These are phyloP conservation scores for Starmera amethionina DNA, from an alignment of 805 yeast genomes.

Conservation along the genomic window DNA sequence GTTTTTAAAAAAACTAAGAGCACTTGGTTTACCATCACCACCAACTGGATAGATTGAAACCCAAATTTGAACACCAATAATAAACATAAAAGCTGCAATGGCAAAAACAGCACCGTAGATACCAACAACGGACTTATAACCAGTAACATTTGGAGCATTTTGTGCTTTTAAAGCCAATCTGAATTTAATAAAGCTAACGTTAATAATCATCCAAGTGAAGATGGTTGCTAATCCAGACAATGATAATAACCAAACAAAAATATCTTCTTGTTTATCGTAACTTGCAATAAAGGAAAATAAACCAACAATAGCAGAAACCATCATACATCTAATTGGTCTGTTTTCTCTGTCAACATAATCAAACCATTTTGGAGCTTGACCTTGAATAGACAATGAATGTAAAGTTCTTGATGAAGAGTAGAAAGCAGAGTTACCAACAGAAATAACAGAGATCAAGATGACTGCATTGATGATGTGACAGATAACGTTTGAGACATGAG, in stretches of 20 bases:
- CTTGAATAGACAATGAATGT: constrained; percentile 46
- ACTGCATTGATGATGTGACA: constrained; percentile 59
- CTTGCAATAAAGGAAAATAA: constrained; percentile 59
- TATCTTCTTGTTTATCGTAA: constrained; percentile 43
- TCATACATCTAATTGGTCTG: constrained; percentile 48
- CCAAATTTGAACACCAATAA: constrained; percentile 54
- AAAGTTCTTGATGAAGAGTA: constrained; percentile 38
- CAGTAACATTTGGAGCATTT: constrained; percentile 35
- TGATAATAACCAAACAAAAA: constrained; percentile 56
- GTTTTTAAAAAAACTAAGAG: constrained; percentile 36
- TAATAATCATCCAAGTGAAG: constrained; percentile 53
- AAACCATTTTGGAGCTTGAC: constrained; percentile 45
- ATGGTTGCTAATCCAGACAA: constrained; percentile 52
- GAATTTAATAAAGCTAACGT: constrained; percentile 45
- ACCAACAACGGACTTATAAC: constrained; percentile 42
- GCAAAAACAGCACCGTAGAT: constrained; percentile 43
- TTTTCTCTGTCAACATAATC: constrained; percentile 47
- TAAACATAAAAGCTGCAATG: constrained; percentile 33
- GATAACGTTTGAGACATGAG: constrained; percentile 41
- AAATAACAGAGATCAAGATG: constrained; percentile 50
- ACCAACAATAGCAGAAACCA: constrained; percentile 40
- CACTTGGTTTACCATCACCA: constrained; percentile 24
- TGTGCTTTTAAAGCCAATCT: constrained; percentile 47
- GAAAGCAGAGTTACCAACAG: constrained; percentile 52
- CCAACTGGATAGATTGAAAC: constrained; percentile 50